A percentile compares a stretch with the other conserved stretches of the same genome.
These are phyloP conservation scores for Xylaria curta DNA, from an alignment of 495 filamentous ascomycete genomes.

Conservation along the genomic window DNA sequence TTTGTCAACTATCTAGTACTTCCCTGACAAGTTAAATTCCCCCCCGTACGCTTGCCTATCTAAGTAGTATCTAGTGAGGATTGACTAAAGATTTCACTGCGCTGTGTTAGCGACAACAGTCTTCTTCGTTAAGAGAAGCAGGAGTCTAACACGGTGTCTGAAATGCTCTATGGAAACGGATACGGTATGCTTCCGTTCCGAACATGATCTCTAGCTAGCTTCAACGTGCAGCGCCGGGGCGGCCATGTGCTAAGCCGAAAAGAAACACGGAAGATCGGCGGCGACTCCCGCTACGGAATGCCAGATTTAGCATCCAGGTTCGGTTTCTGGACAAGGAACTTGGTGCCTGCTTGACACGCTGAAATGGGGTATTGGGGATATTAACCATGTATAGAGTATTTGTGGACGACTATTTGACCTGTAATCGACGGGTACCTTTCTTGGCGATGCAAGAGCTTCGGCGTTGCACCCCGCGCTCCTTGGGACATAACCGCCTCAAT, in stretches of 20 bases:
- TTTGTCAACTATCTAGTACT: too few relatives aligned
- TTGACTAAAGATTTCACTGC: too few relatives aligned
- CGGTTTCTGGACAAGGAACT: not conserved
- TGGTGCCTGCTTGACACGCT: not conserved
- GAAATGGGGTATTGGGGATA: not conserved
- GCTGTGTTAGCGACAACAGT: not conserved
- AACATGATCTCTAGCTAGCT: not conserved
- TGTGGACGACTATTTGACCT: not conserved
- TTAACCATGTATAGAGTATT: not conserved
- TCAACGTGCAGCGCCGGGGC: not conserved
- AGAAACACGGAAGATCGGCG: conserved; percentile 6
- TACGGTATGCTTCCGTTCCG: conserved; percentile 12
- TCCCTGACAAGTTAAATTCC: too few relatives aligned
- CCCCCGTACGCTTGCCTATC: not conserved
- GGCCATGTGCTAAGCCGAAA: conserved; percentile 17
- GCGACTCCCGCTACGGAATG: not conserved
- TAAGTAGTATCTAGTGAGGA: not conserved
- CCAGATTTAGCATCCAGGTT: not conserved
- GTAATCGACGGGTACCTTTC: conserved; percentile 6
- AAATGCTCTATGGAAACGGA: not conserved
- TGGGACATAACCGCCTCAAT: not conserved
- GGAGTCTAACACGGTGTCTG: not conserved
- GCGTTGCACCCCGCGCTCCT: not conserved
- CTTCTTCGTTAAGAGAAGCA: not conserved
- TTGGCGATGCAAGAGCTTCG: conserved; percentile 14